A percentile compares a stretch with the other conserved stretches of the same genome.
Evolutionary conservation across 208 protist species (phyloP).

Genomic region (Lotmaria passim): DNA sequence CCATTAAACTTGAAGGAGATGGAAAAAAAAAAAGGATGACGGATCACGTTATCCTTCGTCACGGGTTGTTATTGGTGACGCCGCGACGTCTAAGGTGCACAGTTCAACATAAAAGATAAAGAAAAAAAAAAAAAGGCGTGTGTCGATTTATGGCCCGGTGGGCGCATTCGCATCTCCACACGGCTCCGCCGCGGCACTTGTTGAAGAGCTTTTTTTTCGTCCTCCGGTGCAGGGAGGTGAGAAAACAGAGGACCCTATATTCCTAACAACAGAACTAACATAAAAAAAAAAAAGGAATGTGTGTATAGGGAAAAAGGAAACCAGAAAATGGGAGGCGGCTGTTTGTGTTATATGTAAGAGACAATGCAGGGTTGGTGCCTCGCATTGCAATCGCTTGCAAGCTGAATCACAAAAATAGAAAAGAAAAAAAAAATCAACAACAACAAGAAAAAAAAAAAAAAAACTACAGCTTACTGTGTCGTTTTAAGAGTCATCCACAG

Average conservation of each 20-base stretch:
- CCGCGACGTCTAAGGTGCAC: background rate
- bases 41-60: slow-evolving; percentile 9
- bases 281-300: background rate
- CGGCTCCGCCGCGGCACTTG: background rate
- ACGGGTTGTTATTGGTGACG: background rate
- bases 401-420: background rate
- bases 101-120: background rate
- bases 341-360: no score
- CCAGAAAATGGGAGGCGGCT: no score
- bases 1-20: no score
- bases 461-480: background rate
- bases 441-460: background rate
- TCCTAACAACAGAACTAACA: slow-evolving; percentile 20
- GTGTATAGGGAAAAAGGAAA: background rate
- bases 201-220: background rate
- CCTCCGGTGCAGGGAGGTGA: slow-evolving; percentile 17
- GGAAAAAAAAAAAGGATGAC: no score
- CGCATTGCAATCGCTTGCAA: slow-evolving; percentile 12
- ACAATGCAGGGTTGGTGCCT: background rate
- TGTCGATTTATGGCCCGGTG: background rate
- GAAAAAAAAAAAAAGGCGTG: no score
- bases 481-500: background rate
- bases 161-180: slow-evolving; percentile 2
- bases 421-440: background rate
- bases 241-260: background rate